Evolutionary conservation across 768 basidiomycete species (phyloP), one percentile per base, ranked within the genome.

Genomic region (Krasilnikovozyma curviuscula): DNA sequence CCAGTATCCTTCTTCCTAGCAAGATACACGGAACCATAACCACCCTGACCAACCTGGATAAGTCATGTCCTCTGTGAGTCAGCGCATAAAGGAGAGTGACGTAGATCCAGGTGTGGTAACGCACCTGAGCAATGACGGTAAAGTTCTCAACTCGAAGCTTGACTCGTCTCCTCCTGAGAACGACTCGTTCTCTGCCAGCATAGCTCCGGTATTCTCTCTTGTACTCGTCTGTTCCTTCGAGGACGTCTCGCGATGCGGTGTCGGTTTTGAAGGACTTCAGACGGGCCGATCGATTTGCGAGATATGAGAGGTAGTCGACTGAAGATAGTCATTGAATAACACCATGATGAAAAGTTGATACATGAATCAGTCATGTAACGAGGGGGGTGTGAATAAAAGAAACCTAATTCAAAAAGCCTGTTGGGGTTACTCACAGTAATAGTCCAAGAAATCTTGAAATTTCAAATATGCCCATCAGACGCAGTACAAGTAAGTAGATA

Each of bases 11-110:
- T 80, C 63, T 95, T 93, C 34, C 91, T 70, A 9, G 93, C 93
- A 44, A 98, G 71, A 61, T 82, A 98, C 23, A 98, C 93, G 55
- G 95, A 91, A 5, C 93, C 93, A 65, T 97, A 98, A 2, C 93
- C 93, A 12, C 93, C 93, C 67, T 98, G 93, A 1, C 93, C 93
- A 40, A 98, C 86, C 56, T 57, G 30, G 35, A 27, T 9, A n/a
- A 5, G n/a, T 33, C 6, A 25, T 8, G 30, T 19, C 3, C 19
- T 12, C 28, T 12, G 3, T 25, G 28, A 33, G 27, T n/a, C 6
- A 12, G 35, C 12, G 7, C 39, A 13, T 27, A 13, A 18, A 12
- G 27, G 21, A 30, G 29, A 35, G 10, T 19, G 29, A 6, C 5
- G 14, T 13, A 9, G 40, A 5, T 37, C n/a, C 9, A 14, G 12